These are phyloP conservation scores for Globisporangium irregulare DNA, from an alignment of 352 stramenopile genomes.

Conservation along the genomic window DNA sequence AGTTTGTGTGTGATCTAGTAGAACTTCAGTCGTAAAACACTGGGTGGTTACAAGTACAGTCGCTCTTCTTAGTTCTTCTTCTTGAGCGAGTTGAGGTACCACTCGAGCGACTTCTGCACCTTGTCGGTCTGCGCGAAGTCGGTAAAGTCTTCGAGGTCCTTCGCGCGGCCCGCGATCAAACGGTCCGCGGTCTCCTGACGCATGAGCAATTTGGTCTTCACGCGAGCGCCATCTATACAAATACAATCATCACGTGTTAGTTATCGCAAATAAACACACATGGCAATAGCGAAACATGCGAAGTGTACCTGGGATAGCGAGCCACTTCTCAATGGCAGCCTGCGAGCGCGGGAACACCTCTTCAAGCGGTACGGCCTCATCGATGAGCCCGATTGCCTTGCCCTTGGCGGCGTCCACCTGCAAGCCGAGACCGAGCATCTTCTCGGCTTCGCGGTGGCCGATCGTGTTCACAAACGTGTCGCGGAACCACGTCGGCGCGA, in stretches of 20 bases:
- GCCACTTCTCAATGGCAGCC: constrained; percentile 67
- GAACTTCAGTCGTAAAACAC: not conserved
- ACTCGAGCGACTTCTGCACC: constrained; percentile 75
- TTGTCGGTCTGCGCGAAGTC: constrained; percentile 81
- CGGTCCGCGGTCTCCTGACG: constrained; percentile 68
- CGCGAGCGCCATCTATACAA: constrained; percentile 51
- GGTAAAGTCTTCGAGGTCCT: constrained; percentile 67
- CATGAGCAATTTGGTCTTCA: constrained; percentile 79
- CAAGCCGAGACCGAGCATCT: constrained; percentile 79
- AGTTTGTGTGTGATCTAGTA: not conserved
- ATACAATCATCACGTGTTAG: not conserved
- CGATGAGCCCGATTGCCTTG: constrained; percentile 72
- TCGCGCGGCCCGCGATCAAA: constrained; percentile 40
- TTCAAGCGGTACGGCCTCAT: constrained; percentile 72
- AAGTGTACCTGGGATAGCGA: constrained; percentile 67
- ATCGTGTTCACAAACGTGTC: constrained; percentile 86
- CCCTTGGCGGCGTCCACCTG: constrained; percentile 75
- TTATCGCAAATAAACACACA: not conserved
- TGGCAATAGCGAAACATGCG: not conserved
- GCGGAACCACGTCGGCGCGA: constrained; percentile 78
- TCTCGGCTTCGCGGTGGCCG: constrained; percentile 78
- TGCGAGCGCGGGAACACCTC: constrained; percentile 72
- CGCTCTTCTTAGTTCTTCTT: constrained; percentile 41
- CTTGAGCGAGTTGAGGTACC: constrained; percentile 80
- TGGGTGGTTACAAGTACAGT: not conserved